Percentiles rank a stretch among this genome's conserved stretches.
phyloP scores from a whole-genome alignment of 345 rosid genomes.

The Gossypium rotundifolium region DNA sequence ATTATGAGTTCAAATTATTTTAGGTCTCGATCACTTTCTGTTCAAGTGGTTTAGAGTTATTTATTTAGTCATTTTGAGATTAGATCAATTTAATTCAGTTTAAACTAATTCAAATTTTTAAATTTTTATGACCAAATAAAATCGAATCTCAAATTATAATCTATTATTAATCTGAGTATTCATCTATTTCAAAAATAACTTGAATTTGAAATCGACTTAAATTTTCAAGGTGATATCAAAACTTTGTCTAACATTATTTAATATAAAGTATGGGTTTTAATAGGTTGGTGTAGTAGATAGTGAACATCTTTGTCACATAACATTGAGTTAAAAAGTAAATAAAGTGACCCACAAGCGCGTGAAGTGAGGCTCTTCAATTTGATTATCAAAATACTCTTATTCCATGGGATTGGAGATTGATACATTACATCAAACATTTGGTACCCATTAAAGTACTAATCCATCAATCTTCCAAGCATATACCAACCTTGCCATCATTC shows the following conservation, averaged over 20 bases:
- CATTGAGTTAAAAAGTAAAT: neutral
- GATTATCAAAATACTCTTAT: neutral
- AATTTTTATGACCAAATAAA: no score
- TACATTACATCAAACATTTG: neutral
- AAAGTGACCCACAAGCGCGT: neutral
- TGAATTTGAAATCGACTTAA: no score
- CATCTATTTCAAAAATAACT: no score
- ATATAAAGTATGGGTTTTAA: no score
- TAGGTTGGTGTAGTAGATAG: neutral
- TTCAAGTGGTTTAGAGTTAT: neutral
- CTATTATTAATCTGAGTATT: no score
- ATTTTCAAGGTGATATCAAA: neutral
- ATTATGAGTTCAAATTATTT: no score
- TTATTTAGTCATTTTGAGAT: no score
- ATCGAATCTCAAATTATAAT: no score
- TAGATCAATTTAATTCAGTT: no score
- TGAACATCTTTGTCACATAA: neutral
- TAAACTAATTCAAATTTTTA: no score
- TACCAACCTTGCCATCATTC: neutral
- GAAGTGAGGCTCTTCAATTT: neutral
- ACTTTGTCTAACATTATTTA: no score
- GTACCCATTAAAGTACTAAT: constrained; percentile 1
- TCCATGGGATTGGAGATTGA: neutral
- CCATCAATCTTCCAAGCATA: constrained; percentile 3
- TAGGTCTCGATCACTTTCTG: no score